These are phyloP conservation scores for Wickerhamomyces canadensis DNA, from an alignment of 805 yeast genomes.

Conservation along the genomic window DNA sequence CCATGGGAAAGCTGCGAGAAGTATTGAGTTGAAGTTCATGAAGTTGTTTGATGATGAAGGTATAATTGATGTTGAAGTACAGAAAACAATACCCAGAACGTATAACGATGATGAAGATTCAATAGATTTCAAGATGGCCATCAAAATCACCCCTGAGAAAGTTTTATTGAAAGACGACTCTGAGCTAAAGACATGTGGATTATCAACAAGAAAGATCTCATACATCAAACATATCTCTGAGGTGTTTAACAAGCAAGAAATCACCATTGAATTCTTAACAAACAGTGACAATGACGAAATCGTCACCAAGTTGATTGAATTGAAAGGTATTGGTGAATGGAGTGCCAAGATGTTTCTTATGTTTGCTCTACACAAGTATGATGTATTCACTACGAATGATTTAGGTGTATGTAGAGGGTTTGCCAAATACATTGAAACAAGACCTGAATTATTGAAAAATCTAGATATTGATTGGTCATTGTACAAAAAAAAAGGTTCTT, in stretches of 20 bases:
- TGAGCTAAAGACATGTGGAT: slow-evolving; percentile 55
- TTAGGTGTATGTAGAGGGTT: slow-evolving; percentile 83
- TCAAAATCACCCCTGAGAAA: slow-evolving; percentile 44
- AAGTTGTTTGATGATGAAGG: slow-evolving; percentile 29
- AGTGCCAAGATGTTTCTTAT: slow-evolving; percentile 81
- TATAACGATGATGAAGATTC: slow-evolving; percentile 36
- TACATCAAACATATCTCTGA: slow-evolving; percentile 54
- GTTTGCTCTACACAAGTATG: slow-evolving; percentile 59
- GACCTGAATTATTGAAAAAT: slow-evolving; percentile 44
- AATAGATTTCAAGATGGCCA: not conserved
- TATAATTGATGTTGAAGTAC: slow-evolving; percentile 34
- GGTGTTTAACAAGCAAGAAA: slow-evolving; percentile 37
- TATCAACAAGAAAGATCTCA: slow-evolving; percentile 61
- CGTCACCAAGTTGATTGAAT: slow-evolving; percentile 39
- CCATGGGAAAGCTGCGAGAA: slow-evolving; percentile 73
- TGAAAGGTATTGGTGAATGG: slow-evolving; percentile 83
- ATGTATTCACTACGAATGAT: slow-evolving; percentile 75
- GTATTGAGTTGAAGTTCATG: slow-evolving; percentile 49
- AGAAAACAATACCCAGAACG: too few species aligned
- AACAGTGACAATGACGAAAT: slow-evolving; percentile 39
- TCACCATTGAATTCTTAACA: slow-evolving; percentile 32
- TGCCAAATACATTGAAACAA: slow-evolving; percentile 50
- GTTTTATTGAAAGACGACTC: slow-evolving; percentile 39
- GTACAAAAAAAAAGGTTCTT: slow-evolving; percentile 31
- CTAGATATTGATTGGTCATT: slow-evolving; percentile 36